A percentile compares a stretch with the other conserved stretches of the same genome.
phyloP scores from a whole-genome alignment of 352 stramenopile genomes.

The Pythium myriotylum region DNA sequence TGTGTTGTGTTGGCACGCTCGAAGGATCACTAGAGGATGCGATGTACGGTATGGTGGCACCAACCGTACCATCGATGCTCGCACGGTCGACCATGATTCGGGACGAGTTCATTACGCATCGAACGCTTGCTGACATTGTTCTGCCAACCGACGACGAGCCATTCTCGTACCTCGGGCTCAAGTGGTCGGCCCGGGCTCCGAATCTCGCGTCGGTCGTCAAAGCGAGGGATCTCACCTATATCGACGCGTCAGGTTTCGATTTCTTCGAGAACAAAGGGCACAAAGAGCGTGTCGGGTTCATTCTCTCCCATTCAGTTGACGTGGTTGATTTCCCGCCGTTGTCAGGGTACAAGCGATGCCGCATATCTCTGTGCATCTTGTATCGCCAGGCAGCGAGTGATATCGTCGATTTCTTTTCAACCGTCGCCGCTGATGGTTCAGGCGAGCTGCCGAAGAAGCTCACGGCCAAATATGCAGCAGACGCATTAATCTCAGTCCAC shows the following conservation, averaged over 20 bases:
- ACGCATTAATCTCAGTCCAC: constrained; percentile 25
- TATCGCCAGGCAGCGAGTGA: constrained; percentile 32
- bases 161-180: constrained; percentile 27
- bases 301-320: constrained; percentile 37
- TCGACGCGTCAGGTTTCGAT: constrained; percentile 44
- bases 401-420: constrained; percentile 53
- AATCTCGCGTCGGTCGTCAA: constrained; percentile 28
- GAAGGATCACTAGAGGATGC: constrained; percentile 59
- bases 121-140: constrained; percentile 42
- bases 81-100: constrained; percentile 33
- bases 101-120: constrained; percentile 25
- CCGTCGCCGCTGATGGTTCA: constrained; percentile 40
- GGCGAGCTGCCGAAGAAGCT: constrained; percentile 18
- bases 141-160: constrained; percentile 34
- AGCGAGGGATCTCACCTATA: constrained; percentile 44
- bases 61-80: constrained; percentile 33
- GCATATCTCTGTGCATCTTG: constrained; percentile 47
- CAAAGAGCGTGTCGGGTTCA: constrained; percentile 36
- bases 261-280: neutral
- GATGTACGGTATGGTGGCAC: constrained; percentile 54
- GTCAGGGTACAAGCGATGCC: constrained; percentile 34
- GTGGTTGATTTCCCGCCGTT: constrained; percentile 33
- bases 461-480: constrained; percentile 19
- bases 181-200: constrained; percentile 16
- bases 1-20: constrained; percentile 54